Conservation (phyloP, 148 eudicot species). For the Rhododendron henanense region DNA sequence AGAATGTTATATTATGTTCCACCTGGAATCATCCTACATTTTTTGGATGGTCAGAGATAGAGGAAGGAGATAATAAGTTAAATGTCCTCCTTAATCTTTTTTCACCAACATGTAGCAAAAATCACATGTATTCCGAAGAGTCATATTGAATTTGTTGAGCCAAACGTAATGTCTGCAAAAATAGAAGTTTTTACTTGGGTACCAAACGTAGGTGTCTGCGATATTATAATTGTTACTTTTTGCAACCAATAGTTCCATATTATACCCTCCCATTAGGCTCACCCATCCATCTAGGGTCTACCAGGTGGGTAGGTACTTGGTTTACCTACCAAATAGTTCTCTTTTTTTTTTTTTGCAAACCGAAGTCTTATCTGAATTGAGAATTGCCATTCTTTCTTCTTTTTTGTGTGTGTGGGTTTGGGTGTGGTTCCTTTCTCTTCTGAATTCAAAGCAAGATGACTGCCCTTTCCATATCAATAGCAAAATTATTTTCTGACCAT, state of each 20-base stretch:
- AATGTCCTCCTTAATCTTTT: neutral
- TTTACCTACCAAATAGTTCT: neutral
- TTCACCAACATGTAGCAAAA: neutral
- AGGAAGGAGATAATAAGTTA: neutral
- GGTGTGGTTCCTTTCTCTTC: neutral
- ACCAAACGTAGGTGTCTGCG: neutral
- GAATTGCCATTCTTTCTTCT: too few species aligned
- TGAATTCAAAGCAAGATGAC: neutral
- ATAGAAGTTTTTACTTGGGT: neutral
- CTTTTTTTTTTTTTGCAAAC: neutral
- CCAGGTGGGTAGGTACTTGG: neutral
- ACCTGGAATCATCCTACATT: neutral
- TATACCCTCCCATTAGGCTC: neutral
- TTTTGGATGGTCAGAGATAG: neutral
- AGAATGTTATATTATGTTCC: neutral
- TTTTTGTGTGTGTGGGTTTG: too few species aligned
- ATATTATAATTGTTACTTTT: neutral
- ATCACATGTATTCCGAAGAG: neutral
- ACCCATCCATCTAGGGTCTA: neutral
- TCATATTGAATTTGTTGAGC: neutral
- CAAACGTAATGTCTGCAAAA: neutral
- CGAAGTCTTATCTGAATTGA: neutral
- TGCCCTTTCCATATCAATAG: neutral
- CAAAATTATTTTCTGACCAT: neutral
- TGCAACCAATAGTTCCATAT: neutral